phyloP scores from a whole-genome alignment of 805 yeast genomes.

The Kuraishia ogatae region DNA sequence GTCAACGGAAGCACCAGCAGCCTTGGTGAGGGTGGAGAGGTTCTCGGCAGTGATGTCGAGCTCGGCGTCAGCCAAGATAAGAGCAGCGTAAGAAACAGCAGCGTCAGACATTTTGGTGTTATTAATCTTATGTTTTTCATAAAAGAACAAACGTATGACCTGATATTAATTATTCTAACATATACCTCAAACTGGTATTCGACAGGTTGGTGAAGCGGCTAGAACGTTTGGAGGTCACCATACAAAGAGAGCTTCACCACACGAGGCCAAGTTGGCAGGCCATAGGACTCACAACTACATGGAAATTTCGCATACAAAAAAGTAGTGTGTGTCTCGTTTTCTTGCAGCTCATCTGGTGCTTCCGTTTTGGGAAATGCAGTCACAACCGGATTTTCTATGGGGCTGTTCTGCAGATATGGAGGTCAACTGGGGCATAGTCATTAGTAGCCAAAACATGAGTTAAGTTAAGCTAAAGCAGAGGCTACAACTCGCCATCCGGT shows the following conservation, averaged over 20 bases:
- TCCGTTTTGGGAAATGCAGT: background rate
- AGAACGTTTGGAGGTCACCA: background rate
- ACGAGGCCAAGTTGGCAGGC: background rate
- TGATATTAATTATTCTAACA: background rate
- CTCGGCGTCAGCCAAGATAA: slow-evolving; percentile 96
- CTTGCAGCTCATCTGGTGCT: background rate
- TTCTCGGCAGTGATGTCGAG: slow-evolving; percentile 80
- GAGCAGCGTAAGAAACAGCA: slow-evolving; percentile 95
- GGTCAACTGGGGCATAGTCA: no score
- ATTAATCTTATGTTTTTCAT: background rate
- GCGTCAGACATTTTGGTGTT: slow-evolving; percentile 72
- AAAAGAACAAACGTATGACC: background rate
- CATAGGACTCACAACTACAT: background rate
- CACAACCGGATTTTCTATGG: background rate
- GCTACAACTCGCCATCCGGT: no score
- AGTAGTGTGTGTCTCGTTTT: background rate
- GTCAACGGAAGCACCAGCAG: slow-evolving; percentile 81
- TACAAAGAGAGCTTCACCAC: background rate
- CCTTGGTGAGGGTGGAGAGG: slow-evolving; percentile 64
- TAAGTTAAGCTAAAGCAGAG: no score
- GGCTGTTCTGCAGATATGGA: no score
- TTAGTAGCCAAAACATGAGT: no score
- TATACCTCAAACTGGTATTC: background rate
- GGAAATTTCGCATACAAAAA: background rate
- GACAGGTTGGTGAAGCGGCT: no score